Conservation (phyloP, 78 protist genomes). For the Bigelowiella natans region DNA sequence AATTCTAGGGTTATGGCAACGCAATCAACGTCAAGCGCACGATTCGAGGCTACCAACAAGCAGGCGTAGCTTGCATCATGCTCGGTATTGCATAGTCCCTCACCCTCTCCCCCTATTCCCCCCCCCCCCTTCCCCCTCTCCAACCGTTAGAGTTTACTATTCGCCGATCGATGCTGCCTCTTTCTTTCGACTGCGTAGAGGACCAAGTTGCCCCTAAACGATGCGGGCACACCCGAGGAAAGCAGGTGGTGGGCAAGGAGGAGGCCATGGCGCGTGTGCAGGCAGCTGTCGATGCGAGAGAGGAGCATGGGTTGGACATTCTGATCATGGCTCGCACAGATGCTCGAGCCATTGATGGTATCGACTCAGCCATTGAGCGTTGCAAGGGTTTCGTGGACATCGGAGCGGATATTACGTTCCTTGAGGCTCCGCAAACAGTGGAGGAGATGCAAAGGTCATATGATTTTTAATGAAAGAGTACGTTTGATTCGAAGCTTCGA, state of each 20-base stretch:
- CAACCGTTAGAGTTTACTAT: too few species aligned
- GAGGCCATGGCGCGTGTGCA: conserved; percentile 13
- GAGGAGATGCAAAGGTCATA: conserved; percentile 16
- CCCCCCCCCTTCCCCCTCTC: too few species aligned
- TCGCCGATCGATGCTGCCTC: too few species aligned
- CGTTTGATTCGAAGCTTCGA: too few species aligned
- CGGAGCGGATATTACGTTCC: conserved; percentile 24
- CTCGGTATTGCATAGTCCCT: too few species aligned
- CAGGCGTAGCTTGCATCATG: too few species aligned
- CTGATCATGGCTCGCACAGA: conserved; percentile 30
- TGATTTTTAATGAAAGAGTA: too few species aligned
- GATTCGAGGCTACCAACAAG: background rate
- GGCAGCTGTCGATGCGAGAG: conserved; percentile 1
- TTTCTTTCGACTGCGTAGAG: too few species aligned
- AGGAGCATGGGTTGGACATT: background rate
- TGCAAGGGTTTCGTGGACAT: background rate
- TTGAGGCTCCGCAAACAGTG: conserved; percentile 17
- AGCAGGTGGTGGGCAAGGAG: background rate
- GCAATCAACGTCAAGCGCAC: conserved; percentile 22
- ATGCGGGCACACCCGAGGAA: conserved; percentile 36
- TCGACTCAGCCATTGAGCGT: conserved; percentile 3
- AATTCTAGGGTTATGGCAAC: conserved; percentile 22
- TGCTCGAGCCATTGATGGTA: conserved; percentile 8
- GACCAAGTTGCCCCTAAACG: too few species aligned
- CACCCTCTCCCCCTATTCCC: too few species aligned